phyloP scores from a whole-genome alignment of 768 basidiomycete genomes.

The Lentinula raphanica region DNA sequence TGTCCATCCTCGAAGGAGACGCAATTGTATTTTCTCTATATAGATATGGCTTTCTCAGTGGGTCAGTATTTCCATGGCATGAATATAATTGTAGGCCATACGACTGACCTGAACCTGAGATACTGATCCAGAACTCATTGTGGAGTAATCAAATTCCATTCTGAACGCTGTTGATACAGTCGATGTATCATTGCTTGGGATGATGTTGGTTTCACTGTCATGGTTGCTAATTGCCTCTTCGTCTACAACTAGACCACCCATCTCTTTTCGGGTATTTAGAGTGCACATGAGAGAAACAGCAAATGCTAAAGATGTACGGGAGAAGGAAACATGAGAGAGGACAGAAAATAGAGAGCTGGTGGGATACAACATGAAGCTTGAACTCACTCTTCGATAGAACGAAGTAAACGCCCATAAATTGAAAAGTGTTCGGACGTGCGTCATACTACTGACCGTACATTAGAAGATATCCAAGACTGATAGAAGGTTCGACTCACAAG shows the following conservation, averaged over 20 bases:
- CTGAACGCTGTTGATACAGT: not conserved
- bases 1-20: not conserved
- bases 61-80: not conserved
- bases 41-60: not conserved
- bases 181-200: not conserved
- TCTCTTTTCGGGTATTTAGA: not conserved
- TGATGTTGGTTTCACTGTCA: not conserved
- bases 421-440: not conserved
- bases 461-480: not conserved
- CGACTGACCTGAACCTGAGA: not conserved
- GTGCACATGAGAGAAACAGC: not conserved
- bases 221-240: not conserved
- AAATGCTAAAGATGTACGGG: not conserved
- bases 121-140: not conserved
- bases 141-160: not conserved
- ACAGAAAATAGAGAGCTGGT: too few species aligned
- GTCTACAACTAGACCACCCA: not conserved
- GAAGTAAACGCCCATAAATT: constrained; percentile 2
- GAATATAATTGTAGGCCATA: not conserved
- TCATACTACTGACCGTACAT: not conserved
- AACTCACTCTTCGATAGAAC: not conserved
- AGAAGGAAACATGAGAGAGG: not conserved
- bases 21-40: not conserved
- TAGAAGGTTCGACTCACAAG: not conserved
- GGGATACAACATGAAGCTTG: too few species aligned